These are phyloP conservation scores for Trichophyton simii DNA, from an alignment of 2,329 filamentous ascomycete species.

Conservation along the genomic window DNA sequence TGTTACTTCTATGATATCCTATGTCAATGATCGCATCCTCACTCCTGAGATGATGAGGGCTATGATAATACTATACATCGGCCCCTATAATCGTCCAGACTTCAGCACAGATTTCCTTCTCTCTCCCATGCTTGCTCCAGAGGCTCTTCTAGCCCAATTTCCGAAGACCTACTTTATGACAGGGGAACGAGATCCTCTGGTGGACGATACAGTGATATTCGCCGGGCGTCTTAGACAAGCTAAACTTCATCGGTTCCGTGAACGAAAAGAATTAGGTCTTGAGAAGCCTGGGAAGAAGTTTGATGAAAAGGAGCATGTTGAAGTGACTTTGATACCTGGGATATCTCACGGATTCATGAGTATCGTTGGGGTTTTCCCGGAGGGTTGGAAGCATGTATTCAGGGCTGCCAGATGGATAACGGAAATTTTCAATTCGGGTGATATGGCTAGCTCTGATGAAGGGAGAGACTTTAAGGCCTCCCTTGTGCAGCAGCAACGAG, in stretches of 20 bases:
- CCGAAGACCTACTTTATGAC: conserved; percentile 91
- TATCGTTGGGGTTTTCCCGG: conserved; percentile 76
- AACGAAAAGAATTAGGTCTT: conserved; percentile 45
- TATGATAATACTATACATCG: conserved; percentile 97
- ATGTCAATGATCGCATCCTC: conserved; percentile 89
- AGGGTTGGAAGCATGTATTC: conserved; percentile 78
- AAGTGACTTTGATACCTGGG: conserved; percentile 74
- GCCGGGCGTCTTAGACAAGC: conserved; percentile 76
- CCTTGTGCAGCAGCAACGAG: conserved; percentile 8
- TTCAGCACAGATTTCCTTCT: conserved; percentile 85
- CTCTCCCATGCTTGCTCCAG: conserved; percentile 79
- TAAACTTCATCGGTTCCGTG: conserved; percentile 47
- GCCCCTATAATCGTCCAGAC: conserved; percentile 82
- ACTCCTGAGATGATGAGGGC: conserved; percentile 97
- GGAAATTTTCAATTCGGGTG: conserved; percentile 52
- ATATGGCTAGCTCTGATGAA: conserved; percentile 32
- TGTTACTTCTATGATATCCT: conserved; percentile 94
- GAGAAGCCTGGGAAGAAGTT: conserved; percentile 46
- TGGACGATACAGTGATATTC: conserved; percentile 95
- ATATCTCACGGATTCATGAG: conserved; percentile 91
- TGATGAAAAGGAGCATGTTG: conserved; percentile 60
- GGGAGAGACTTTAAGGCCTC: conserved; percentile 11
- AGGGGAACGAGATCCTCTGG: conserved; percentile 84
- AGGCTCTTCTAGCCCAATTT: conserved; percentile 69
- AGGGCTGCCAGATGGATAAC: conserved; percentile 70